Percentiles rank a stretch among this genome's conserved stretches.
Conservation (phyloP, 257 asterid genomes). For the Solanum virginianum region DNA sequence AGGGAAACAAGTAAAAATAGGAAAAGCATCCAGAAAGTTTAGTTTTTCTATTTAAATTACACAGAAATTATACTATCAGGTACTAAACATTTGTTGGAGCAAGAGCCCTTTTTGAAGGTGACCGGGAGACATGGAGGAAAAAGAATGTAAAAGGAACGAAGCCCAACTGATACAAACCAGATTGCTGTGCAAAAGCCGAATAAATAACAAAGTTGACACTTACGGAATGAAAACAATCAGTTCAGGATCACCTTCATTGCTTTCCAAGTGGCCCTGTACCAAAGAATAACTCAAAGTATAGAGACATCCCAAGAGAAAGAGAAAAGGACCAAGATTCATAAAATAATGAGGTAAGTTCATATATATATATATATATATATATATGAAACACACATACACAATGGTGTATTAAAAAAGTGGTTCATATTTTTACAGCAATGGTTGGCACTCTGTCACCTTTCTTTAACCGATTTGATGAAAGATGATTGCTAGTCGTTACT, state of each 20-base stretch:
- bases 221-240: conserved; percentile 92
- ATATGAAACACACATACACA: not conserved
- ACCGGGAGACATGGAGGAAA: not conserved
- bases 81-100: not conserved
- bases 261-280: conserved; percentile 81
- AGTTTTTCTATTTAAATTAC: not conserved
- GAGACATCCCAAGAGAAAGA: not conserved
- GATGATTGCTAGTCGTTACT: not conserved
- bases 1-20: not conserved
- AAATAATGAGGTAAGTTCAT: not conserved
- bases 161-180: not conserved
- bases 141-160: not conserved
- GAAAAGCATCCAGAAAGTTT: not conserved
- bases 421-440: not conserved
- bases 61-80: not conserved
- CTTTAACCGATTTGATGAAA: not conserved
- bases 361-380: not conserved
- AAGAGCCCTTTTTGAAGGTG: not conserved
- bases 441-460: not conserved
- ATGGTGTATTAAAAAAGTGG: not conserved
- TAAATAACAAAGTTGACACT: conserved; percentile 15
- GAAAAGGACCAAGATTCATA: not conserved
- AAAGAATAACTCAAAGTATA: not conserved
- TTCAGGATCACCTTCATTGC: conserved; percentile 96
- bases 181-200: not conserved